Evolutionary conservation across 257 asterid species (phyloP), one percentile per base, ranked within the genome.

Genomic region (Paulownia fortunei): DNA sequence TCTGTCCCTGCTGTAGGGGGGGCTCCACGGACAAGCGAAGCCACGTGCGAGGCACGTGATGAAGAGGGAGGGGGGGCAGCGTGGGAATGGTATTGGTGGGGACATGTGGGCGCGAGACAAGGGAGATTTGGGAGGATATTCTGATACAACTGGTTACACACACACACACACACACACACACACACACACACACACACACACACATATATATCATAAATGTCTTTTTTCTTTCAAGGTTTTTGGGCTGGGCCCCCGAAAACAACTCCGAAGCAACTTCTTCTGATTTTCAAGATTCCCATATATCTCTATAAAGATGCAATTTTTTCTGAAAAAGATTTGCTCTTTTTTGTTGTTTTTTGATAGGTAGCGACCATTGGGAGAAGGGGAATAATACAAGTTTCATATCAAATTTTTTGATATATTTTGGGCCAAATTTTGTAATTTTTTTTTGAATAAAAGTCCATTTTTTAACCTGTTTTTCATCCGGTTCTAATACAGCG

Each of bases 1-100:
- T 5, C 4, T 41, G 75, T 76, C 60, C 37, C 65, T 13, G 13
- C 42, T 27, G 60, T 19, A 21, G 18, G 73, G 80, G 73, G 80
- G 67, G 5, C 27, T 7, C 21, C 21, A 3, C 41, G 23, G 30
- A 21, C 27, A 12, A 52, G 30, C 51, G 56, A 10, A 34, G 2
- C 27, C 79, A 81, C 82, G 82, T 81, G 85, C 63, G 21, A 32
- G 2, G 51, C 84, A 81, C 81, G 81, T 81, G 84, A 26, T 0
- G 21, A 30, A 5, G 23, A n/a, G 36, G 37, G 2, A 41, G 26
- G 62, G 36, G 10, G n/a, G 60, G 6, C 4, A 16, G 36, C 44
- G 44, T 21, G 24, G 73, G 56, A 6, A 10, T 4, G 58, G 18
- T 39, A 39, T 39, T 5, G 60, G 56, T 27, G 69, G 47, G 59